Evolutionary conservation across 2,329 filamentous ascomycete species (phyloP).

Genomic region (Aspergillus persii): DNA sequence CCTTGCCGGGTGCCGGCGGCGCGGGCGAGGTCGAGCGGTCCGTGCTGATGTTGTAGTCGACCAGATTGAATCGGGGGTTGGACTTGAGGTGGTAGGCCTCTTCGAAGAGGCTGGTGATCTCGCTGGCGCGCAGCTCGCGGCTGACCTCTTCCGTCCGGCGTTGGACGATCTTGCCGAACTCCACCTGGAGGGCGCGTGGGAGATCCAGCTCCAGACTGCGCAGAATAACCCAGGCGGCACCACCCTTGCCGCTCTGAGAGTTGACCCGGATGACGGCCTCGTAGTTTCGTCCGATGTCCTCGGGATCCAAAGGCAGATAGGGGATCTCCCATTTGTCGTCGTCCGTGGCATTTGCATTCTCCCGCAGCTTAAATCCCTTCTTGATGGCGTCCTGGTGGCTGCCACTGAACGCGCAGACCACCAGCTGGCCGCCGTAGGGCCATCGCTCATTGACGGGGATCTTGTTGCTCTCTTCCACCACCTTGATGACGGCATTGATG

Average conservation of each 20-base stretch:
- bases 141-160: slow-evolving; percentile 73
- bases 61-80: slow-evolving; percentile 78
- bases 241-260: slow-evolving; percentile 92
- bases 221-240: slow-evolving; percentile 90
- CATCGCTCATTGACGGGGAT: slow-evolving; percentile 87
- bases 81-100: slow-evolving; percentile 78
- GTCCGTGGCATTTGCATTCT: slow-evolving; percentile 56
- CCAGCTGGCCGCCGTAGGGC: slow-evolving; percentile 85
- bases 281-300: slow-evolving; percentile 94
- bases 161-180: slow-evolving; percentile 87
- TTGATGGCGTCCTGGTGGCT: slow-evolving; percentile 96
- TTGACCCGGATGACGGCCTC: slow-evolving; percentile 98
- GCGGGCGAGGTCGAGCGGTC: slow-evolving; percentile 76
- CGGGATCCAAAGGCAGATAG: slow-evolving; percentile 88
- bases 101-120: slow-evolving; percentile 88
- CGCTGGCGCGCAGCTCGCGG: slow-evolving; percentile 76
- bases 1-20: slow-evolving; percentile 66
- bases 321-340: slow-evolving; percentile 79
- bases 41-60: slow-evolving; percentile 88
- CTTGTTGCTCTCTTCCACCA: slow-evolving; percentile 90
- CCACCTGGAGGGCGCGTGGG: slow-evolving; percentile 86
- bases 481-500: slow-evolving; percentile 78
- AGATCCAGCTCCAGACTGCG: slow-evolving; percentile 86
- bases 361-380: slow-evolving; percentile 71
- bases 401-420: slow-evolving; percentile 89